Evolutionary conservation across 1,139 yeast genomes (phyloP), one percentile per base, ranked within the genome.

Genomic region (Protomyces inundatus): DNA sequence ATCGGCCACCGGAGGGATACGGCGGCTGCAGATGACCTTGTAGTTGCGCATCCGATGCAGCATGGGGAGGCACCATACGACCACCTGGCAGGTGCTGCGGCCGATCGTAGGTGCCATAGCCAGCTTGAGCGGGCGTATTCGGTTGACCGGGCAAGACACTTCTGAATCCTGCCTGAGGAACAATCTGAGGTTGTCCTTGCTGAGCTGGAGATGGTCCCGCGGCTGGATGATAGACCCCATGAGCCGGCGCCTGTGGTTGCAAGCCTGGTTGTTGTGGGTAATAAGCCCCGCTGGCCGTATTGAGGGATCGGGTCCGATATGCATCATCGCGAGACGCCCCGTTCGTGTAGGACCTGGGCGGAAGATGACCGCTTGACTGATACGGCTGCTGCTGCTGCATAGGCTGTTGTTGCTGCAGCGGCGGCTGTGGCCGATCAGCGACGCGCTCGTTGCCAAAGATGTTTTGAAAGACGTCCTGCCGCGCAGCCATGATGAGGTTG

Each of bases 271-370:
- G 35, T 34, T 16, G 35, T 16, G 55, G 53, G 23, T 34, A 32
- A 30, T 33, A 50, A 12, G 37, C 45, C 9, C 52, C 36, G 10
- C 23, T 37, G 23, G 39, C 59, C 14, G 56, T 40, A 16, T 58
- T 56, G 6, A 58, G 34, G 14, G 62, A 58, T 33, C 53, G 40
- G 10, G 62, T 58, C 30, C 62, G 45, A 52, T 53, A 52, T 4
- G 52, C 40, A 16, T 58, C 62, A 34, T 58, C 62, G 45, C 62
- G 53, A 16, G 16, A n/a, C 10, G 62, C 62, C 9, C 48, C 48
- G 6, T 23, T 14, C 12, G 32, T 42, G n/a, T 42, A 9, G 9
- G 48, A 30, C 48, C 48, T 23, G 32, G 30, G n/a, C 32, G 48
- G 32, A 6, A 10, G 32, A 16, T 42, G 48, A 9, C 12, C 12